phyloP scores from a whole-genome alignment of 2,329 filamentous ascomycete genomes.

The Alternaria angustiovoidea region DNA sequence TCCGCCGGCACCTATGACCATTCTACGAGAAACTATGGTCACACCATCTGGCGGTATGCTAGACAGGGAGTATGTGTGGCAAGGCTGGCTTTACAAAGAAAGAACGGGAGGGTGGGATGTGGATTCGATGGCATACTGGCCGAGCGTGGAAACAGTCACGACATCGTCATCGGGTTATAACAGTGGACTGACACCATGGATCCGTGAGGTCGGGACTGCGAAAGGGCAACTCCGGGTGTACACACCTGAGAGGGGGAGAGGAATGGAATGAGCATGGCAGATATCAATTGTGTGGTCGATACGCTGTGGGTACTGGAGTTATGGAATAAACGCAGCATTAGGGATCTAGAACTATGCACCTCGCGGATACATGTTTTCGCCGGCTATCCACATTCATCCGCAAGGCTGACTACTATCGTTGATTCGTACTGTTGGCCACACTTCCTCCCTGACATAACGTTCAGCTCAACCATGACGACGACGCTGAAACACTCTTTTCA shows the following conservation, averaged over 20 bases:
- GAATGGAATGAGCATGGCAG: background rate
- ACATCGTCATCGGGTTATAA: background rate
- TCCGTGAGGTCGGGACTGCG: background rate
- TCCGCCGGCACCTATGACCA: background rate
- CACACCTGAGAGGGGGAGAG: background rate
- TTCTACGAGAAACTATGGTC: background rate
- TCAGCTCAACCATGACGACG: background rate
- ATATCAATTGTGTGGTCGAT: background rate
- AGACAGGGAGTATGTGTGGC: background rate
- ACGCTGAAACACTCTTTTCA: background rate
- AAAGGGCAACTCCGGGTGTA: background rate
- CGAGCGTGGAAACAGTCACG: background rate
- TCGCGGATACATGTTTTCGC: background rate
- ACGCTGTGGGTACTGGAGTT: background rate
- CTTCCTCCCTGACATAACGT: background rate
- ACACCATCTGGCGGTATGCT: background rate
- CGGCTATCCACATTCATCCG: background rate
- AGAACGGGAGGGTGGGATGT: background rate
- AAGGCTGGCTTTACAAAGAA: background rate
- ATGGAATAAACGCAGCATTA: background rate
- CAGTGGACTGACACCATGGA: background rate
- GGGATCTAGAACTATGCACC: background rate
- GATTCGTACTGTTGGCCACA: background rate
- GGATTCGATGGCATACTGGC: background rate
- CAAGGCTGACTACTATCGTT: background rate